Percentiles rank a stretch among this genome's conserved stretches.
phyloP scores from a whole-genome alignment of 192 early-diverging fungal species.

The Chytriomyces confervae region DNA sequence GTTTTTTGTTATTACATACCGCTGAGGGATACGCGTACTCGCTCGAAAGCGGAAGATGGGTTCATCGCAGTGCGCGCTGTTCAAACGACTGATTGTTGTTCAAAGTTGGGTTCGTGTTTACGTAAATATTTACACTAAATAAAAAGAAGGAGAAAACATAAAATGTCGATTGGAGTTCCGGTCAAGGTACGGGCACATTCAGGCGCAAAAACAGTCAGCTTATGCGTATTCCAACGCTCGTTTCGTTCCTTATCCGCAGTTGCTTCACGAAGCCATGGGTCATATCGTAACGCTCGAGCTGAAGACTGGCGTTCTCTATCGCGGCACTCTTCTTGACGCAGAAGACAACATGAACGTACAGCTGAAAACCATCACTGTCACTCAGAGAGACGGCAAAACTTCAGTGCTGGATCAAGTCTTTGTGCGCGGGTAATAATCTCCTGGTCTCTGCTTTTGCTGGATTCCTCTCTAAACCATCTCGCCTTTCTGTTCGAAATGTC shows the following conservation, averaged over 20 bases:
- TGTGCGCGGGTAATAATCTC: slow-evolving; percentile 74
- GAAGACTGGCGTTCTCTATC: slow-evolving; percentile 92
- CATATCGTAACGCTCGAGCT: slow-evolving; percentile 96
- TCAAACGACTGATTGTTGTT: too few relatives aligned
- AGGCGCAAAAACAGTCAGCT: too few relatives aligned
- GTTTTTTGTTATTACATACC: too few relatives aligned
- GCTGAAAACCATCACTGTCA: slow-evolving; percentile 91
- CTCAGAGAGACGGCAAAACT: slow-evolving; percentile 89
- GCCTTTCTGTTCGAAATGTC: too few relatives aligned
- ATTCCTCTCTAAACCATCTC: too few relatives aligned
- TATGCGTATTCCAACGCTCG: too few relatives aligned
- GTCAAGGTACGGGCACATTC: slow-evolving; percentile 20
- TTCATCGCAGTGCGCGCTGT: too few relatives aligned
- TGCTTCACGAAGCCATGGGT: slow-evolving; percentile 97
- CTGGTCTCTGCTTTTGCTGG: not conserved
- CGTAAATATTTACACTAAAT: too few relatives aligned
- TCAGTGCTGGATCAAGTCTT: slow-evolving; percentile 96
- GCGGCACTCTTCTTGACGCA: slow-evolving; percentile 91
- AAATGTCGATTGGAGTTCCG: slow-evolving; percentile 31
- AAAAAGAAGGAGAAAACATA: not conserved
- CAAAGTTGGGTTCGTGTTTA: too few relatives aligned
- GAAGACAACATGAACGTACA: slow-evolving; percentile 99
- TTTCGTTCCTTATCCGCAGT: slow-evolving; percentile 37
- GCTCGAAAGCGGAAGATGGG: too few relatives aligned
- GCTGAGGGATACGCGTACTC: too few relatives aligned